Evolutionary conservation across 2,329 filamentous ascomycete species (phyloP), one percentile per base, ranked within the genome.

Genomic region (Penicillium fuscoglaucum): DNA sequence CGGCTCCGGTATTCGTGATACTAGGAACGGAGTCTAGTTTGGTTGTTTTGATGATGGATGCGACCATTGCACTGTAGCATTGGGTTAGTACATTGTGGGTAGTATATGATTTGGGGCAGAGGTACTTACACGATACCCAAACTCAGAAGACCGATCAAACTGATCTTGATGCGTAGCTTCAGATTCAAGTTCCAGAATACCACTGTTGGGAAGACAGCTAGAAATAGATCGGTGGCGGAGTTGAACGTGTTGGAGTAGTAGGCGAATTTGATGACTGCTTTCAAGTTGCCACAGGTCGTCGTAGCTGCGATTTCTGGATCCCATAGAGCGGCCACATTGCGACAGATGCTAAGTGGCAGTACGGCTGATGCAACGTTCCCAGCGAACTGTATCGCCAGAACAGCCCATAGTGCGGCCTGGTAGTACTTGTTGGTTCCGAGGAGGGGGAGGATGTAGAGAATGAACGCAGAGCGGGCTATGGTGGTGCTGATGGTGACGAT

Each of bases 21-120:
- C 68, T 65, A 12, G 69, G 69, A 4, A 72, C 52, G 17, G 62
- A 44, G 41, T 57, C 5, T 28, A 70, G 63, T 37, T 70, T 70
- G 46, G 68, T 71, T 15, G 68, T 69, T 45, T 72, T 72, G 61
- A 72, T 64, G 43, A 72, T 69, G 13, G 69, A 71, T n/a, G 70
- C 69, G 21, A 69, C 28, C 68, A 72, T 70, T 12, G 69, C 70
- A 1, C 69, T 71, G 31, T 15, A n/a, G 6, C 13, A 33, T 55
- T 31, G 51, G 52, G 31, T 59, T 35, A 55, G 59, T 26, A 33
- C 4, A 6, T 21, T 41, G 28, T n/a, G 29, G 10, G 12, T 15
- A 3, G 12, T 15, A 3, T 7, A 8, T 2, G 2, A 5, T 45
- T 41, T 17, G 2, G 21, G 15, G 6, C 4, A n/a, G 33, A 33